Evolutionary conservation across 768 basidiomycete genomes (phyloP), one percentile per base, ranked within the genome.

Genomic region (Dentipellis sp.): DNA sequence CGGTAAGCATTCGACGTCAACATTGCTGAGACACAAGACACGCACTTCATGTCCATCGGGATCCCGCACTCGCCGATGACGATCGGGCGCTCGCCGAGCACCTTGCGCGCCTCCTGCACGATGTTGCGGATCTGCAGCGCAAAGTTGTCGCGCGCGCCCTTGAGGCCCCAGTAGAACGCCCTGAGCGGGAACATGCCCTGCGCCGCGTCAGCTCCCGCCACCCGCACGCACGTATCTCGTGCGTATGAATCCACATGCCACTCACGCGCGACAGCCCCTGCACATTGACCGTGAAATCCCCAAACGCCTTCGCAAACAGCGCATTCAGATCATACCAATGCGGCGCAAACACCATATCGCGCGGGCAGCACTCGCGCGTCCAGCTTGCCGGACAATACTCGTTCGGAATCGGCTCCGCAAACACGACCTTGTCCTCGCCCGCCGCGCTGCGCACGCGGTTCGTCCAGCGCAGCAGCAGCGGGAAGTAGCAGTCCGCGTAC

Each of bases 41-140:
- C 37, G 17, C 36, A 94, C 93, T 99, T 97, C 78, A 97, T 82
- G 63, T 99, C 97, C 86, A 98, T 95, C 1, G 95, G 95, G 19
- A 97, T 77, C 34, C 95, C 95, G 59, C 88, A 91, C 69, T 99
- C 95, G 17, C 94, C 94, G 57, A 99, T 79, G 11, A 97, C 69
- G 40, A 92, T 81, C 10, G 95, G 95, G 16, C 71, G 79, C 64
- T 94, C 90, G 22, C 91, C 92, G 0, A 97, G 75, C 3, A 81
- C 74, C 35, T 77, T 68, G 62, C 89, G 82, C 0, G 80, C 86
- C 17, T 78, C 75, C 53, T 88, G 76, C 5, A 91, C 81, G 50
- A 97, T 78, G 58, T 85, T 94, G 8, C 76, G 73, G 36, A 97
- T 84, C 63, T 99, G 95, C 9, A 88, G 69, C 10, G 79, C 71